Evolutionary conservation across 805 yeast genomes (phyloP), one percentile per base, ranked within the genome.

Genomic region (Komagataella mondaviorum): DNA sequence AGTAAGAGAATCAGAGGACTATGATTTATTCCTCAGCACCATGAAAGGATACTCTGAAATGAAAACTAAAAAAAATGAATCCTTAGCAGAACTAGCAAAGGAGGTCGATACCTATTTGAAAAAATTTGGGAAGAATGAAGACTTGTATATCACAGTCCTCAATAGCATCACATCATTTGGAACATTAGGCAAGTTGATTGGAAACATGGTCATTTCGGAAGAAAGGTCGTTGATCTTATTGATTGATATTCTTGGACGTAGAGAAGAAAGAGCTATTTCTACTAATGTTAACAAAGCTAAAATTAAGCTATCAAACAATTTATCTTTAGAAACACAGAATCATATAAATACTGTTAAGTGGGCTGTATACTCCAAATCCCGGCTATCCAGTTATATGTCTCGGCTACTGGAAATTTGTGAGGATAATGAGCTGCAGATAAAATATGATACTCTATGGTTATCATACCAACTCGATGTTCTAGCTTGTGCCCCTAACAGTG

Each of bases 381-480:
- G 60, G 66, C 51, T 49, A 55, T 2, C 45, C 18, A 43, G 47
- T 49, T n/a, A 14, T 45, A 12, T 22, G 45, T 20, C 39, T 10
- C 39, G 39, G 14, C 14, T 30, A 30, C 8, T 30, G 39, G 39
- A 85, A 58, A 61, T 77, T 12, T 69, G 78, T 7, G 72, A 79
- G 57, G 84, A 85, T 58, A 95, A 86, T 57, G 71, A 63, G 0
- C 59, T 66, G 48, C 77, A 98, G 59, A 66, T 76, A 20, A 58
- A 63, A 8, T 63, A 73, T 46, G 96, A 93, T 64, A 80, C 77
- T 17, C 72, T 76, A 45, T 72, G 75, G 56, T 63, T 93, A 44
- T 71, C 73, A 51, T 80, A 81, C 60, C 74, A 77, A 53, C 75
- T 79, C 53, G 74, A 75, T 17, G 64, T 78, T 46, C 64, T 89